Percentiles rank a stretch among this genome's conserved stretches.
These are phyloP conservation scores for Elsinoe batatas DNA, from an alignment of 2,329 filamentous ascomycete genomes.

Conservation along the genomic window DNA sequence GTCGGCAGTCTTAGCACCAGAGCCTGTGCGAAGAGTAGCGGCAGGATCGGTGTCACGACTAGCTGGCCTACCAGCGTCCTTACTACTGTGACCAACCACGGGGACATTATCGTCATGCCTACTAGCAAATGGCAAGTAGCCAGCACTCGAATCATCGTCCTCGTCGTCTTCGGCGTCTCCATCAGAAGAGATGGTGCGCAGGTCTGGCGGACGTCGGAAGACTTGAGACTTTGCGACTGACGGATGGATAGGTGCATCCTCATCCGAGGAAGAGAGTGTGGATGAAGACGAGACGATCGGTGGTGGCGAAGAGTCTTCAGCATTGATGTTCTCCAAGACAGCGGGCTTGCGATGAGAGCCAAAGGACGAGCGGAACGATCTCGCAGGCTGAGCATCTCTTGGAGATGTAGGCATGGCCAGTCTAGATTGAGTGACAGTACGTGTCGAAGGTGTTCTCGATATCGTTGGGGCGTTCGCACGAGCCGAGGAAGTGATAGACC, in stretches of 20 bases:
- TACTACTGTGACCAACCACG: conserved; percentile 18
- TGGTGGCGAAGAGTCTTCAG: conserved; percentile 22
- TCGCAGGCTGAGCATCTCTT: conserved; percentile 9
- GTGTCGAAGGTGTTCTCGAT: conserved; percentile 40
- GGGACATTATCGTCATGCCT: conserved; percentile 18
- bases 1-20: not conserved
- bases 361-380: conserved; percentile 22
- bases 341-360: conserved; percentile 19
- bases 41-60: conserved; percentile 13
- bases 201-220: conserved; percentile 34
- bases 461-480: conserved; percentile 20
- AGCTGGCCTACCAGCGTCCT: conserved; percentile 10
- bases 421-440: conserved; percentile 36
- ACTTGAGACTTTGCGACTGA: conserved; percentile 35
- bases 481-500: conserved; percentile 34
- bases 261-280: conserved; percentile 24
- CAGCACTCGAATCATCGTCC: conserved; percentile 41
- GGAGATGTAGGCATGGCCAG: conserved; percentile 20
- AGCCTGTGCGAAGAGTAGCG: conserved; percentile 15
- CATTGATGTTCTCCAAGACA: conserved; percentile 18
- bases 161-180: conserved; percentile 30
- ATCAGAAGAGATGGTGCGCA: conserved; percentile 25
- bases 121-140: conserved; percentile 35
- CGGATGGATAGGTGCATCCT: conserved; percentile 27
- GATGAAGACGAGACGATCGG: conserved; percentile 23